Base-by-base conservation (phyloP, 179 eudicot genomes). In the Patellifolia procumbens region DNA sequence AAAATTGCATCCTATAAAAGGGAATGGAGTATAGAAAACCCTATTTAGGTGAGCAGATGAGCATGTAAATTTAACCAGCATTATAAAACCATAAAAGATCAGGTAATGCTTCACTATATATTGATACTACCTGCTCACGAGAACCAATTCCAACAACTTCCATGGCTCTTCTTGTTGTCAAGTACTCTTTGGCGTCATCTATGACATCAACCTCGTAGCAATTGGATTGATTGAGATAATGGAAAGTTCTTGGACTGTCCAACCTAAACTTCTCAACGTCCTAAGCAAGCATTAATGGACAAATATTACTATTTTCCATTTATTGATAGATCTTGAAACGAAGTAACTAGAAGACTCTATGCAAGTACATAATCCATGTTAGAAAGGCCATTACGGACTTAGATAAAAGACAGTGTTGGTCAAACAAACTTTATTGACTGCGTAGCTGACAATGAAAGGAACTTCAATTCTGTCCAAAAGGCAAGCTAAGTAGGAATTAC, bases 221-320 rank as follows among this genome's bases (percentile, higher is more conserved):
- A 76, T 88, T 87, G 75, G 97, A 85, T 83, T 94, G 98, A 82
- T 94, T 94, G 62, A 94, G 87, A 87, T 94, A 94, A 82, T 84
- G 97, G 64, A 89, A 94, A 51, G 22, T 76, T 81, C 91, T 88
- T 68, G 98, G 92, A 76, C 91, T 79, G 74, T 88, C 94, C 83
- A 94, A 62, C 84, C 90, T 94, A 81, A 86, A 89, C 74, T 77
- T 90, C 74, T 90, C 83, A 76, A 86, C 79, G 72, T 85, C 96
- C 97, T 93, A 56, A 42, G 34, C 37, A 70, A 74, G 10, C 46
- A 63, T 39, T 43, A 43, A 26, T 46, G 48, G 16, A 49, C n/a
- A 56, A 28, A 39, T 12, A 52, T 70, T 43, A 49, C 49, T 51
- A 29, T 31, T 19, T 29, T 6, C 49, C 32, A 68, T 28, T 32